Percentiles rank a stretch among this genome's conserved stretches.
phyloP scores from a whole-genome alignment of 352 stramenopile genomes.

The Pythium folliculosum region DNA sequence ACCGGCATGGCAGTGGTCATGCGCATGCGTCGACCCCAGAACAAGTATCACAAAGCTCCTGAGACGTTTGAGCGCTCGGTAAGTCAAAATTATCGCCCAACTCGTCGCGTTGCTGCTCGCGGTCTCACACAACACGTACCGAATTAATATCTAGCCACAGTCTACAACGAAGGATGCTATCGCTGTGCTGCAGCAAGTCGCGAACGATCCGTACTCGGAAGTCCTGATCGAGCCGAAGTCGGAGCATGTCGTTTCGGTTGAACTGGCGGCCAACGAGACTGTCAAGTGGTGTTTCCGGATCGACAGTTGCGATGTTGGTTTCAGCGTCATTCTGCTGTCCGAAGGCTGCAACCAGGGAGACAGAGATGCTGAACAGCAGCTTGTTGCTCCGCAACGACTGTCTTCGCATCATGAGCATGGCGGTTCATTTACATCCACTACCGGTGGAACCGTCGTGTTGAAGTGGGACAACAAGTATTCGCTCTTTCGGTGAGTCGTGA shows the following conservation, averaged over 20 bases:
- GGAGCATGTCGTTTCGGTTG: constrained; percentile 49
- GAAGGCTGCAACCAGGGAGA: constrained; percentile 22
- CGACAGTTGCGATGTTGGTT: constrained; percentile 54
- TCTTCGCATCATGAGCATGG: constrained; percentile 6
- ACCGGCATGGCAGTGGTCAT: constrained; percentile 43
- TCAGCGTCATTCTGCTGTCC: constrained; percentile 48
- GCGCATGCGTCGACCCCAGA: constrained; percentile 49
- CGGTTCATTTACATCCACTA: constrained; percentile 37
- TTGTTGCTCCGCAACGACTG: constrained; percentile 38
- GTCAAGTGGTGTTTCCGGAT: constrained; percentile 57
- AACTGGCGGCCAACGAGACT: constrained; percentile 42
- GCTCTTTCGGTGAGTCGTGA: constrained; percentile 39
- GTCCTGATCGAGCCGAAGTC: constrained; percentile 43
- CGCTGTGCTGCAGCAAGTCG: constrained; percentile 32
- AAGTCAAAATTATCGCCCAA: not conserved
- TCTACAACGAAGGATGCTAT: constrained; percentile 36
- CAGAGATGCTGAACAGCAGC: constrained; percentile 34
- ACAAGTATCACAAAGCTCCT: constrained; percentile 37
- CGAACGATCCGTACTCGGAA: constrained; percentile 29
- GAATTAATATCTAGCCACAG: not conserved
- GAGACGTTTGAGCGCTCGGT: constrained; percentile 2
- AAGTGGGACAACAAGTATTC: constrained; percentile 73
- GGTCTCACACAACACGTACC: too few species aligned
- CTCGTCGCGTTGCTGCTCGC: too few species aligned
- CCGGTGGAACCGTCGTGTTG: constrained; percentile 46